Percentiles rank a stretch among this genome's conserved stretches.
phyloP scores from a whole-genome alignment of 164 flowering plant species.

The Taxillus chinensis region DNA sequence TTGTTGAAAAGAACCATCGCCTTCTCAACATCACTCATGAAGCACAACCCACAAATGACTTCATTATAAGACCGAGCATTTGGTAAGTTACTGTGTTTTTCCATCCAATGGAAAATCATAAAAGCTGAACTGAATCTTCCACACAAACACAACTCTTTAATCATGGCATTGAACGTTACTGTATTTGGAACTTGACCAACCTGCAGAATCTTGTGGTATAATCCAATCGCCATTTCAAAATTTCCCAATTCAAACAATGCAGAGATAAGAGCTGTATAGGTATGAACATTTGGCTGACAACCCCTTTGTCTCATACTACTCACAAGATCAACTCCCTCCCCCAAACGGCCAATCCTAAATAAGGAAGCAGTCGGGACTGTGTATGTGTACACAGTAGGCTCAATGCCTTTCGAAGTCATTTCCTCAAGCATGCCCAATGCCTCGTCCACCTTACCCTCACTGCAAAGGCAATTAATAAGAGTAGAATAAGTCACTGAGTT shows the following conservation, averaged over 20 bases:
- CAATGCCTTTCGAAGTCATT: slow-evolving; percentile 53
- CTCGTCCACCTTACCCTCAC: slow-evolving; percentile 53
- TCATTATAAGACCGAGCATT: slow-evolving; percentile 56
- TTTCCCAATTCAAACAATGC: slow-evolving; percentile 38
- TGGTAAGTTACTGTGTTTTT: slow-evolving; percentile 21
- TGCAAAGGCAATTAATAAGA: slow-evolving; percentile 66
- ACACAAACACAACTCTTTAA: slow-evolving; percentile 39
- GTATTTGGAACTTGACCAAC: slow-evolving; percentile 52
- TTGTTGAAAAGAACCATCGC: slow-evolving; percentile 54
- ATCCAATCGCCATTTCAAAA: slow-evolving; percentile 48
- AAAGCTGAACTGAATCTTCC: slow-evolving; percentile 37
- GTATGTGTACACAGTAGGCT: slow-evolving; percentile 63
- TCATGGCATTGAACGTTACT: slow-evolving; percentile 59
- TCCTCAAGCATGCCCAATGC: slow-evolving; percentile 51
- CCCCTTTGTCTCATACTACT: slow-evolving; percentile 48
- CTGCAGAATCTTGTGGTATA: slow-evolving; percentile 55
- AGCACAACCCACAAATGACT: slow-evolving; percentile 45
- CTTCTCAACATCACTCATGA: slow-evolving; percentile 28
- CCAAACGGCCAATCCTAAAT: slow-evolving; percentile 37
- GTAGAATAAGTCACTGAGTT: slow-evolving; percentile 57
- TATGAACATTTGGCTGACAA: slow-evolving; percentile 56
- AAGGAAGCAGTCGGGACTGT: slow-evolving; percentile 51
- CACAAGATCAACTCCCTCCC: slow-evolving; percentile 46
- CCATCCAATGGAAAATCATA: slow-evolving; percentile 48
- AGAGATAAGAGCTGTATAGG: slow-evolving; percentile 63